Conservation (phyloP, 257 asterid genomes). For the Solanum sitiens region DNA sequence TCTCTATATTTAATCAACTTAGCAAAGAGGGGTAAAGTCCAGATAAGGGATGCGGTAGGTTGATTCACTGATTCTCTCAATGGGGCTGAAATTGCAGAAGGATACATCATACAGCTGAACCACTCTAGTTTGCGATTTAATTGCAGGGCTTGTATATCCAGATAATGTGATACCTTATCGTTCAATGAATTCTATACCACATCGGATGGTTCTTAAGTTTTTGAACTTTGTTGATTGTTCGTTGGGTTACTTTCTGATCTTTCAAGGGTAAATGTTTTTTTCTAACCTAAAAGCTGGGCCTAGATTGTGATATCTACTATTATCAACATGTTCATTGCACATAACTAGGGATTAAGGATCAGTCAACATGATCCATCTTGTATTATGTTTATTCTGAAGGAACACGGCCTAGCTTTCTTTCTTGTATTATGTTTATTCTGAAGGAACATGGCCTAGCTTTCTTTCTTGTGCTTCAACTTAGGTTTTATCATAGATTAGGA, state of each 20-base stretch:
- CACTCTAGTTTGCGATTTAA: not conserved
- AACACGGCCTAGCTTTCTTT: not conserved
- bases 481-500: not conserved
- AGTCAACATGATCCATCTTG: not conserved
- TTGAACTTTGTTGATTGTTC: not conserved
- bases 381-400: not conserved
- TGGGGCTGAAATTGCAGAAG: not conserved
- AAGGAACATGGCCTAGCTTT: not conserved
- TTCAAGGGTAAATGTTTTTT: not conserved
- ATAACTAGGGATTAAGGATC: not conserved
- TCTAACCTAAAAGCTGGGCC: not conserved
- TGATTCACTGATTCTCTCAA: not conserved
- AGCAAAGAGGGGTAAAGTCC: not conserved
- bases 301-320: not conserved
- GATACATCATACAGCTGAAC: not conserved
- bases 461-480: not conserved
- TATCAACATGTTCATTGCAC: not conserved
- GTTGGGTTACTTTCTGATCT: not conserved
- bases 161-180: not conserved
- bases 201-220: not conserved
- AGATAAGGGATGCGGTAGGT: not conserved
- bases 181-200: not conserved
- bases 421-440: not conserved
- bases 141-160: not conserved
- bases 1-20: not conserved